These are phyloP conservation scores for Aspergillus brasiliensis DNA, from an alignment of 2,329 filamentous ascomycete species.

Conservation along the genomic window DNA sequence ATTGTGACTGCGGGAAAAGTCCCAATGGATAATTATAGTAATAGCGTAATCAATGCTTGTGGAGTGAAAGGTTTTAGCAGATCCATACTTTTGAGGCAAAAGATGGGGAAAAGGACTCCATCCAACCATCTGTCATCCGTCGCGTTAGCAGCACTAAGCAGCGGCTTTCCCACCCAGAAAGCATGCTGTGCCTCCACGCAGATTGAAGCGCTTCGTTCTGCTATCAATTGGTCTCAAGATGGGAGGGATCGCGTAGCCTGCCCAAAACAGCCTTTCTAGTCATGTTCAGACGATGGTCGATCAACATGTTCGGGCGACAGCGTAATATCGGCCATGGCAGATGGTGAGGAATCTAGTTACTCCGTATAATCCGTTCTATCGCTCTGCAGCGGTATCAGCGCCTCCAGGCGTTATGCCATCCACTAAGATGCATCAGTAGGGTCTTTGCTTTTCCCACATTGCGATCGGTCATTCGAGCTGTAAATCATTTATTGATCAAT, in stretches of 20 bases:
- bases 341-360: neutral
- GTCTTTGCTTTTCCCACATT: neutral
- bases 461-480: conserved; percentile 5
- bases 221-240: neutral
- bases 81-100: conserved; percentile 9
- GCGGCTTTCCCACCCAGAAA: neutral
- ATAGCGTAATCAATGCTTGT: conserved; percentile 8
- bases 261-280: neutral
- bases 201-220: neutral
- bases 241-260: neutral
- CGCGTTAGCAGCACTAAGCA: neutral
- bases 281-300: neutral
- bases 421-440: conserved; percentile 1
- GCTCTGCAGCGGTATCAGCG: neutral
- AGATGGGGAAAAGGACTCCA: conserved; percentile 8
- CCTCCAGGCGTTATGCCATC: neutral
- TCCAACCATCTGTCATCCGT: conserved; percentile 5
- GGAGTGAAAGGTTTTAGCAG: conserved; percentile 11
- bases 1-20: neutral
- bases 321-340: neutral
- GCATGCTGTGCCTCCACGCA: neutral
- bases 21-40: conserved; percentile 9
- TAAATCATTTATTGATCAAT: neutral
- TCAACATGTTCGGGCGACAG: neutral
- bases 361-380: neutral